Base-by-base conservation (phyloP, 495 filamentous ascomycete species). In the Tuber indicum region DNA sequence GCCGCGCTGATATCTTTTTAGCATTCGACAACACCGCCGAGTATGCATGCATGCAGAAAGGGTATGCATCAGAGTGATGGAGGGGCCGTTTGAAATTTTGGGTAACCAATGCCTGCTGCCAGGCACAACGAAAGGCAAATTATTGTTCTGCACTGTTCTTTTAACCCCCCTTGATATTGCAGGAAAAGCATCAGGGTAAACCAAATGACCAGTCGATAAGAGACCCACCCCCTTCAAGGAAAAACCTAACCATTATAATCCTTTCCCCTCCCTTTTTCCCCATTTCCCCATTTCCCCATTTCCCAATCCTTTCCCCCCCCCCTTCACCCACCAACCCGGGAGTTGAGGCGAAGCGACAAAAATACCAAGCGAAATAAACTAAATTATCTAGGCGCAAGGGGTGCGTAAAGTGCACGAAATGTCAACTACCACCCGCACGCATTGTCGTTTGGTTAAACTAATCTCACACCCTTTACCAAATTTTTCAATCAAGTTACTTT, bases 341-440 rank as follows among this genome's bases (percentile, higher is more conserved):
- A 66, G 58, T 66, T 66, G 58, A 66, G 58, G 58, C 58, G 58
- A 66, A 66, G 58, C 58, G 32, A 36, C 26, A 36, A 36, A 36
- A 36, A 58, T 43, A 7, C 42, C 42, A 43, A 43, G 58, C 58
- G 58, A 66, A 66, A 66, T 66, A 66, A 66, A 66, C 58, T 32
- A 62, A 62, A 62, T 32, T 62, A 62, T 62, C 52, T 36, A 36
- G 58, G 58, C 58, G 58, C 58, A 66, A 66, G 58, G 58, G 58
- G 58, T 66, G 58, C n/a, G 58, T 66, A 66, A 66, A 66, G 58
- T 66, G 58, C 58, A 66, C 58, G 26, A 66, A 66, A 26, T 66
- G 58, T 66, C 58, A 36, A 66, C 14, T 3, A 62, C 58, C 58
- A 32, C 23, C 49, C 23, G 49, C 49, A 32, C 58, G 52, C 52